phyloP scores from a whole-genome alignment of 2,329 filamentous ascomycete species.

The Penicillium griseofulvum region DNA sequence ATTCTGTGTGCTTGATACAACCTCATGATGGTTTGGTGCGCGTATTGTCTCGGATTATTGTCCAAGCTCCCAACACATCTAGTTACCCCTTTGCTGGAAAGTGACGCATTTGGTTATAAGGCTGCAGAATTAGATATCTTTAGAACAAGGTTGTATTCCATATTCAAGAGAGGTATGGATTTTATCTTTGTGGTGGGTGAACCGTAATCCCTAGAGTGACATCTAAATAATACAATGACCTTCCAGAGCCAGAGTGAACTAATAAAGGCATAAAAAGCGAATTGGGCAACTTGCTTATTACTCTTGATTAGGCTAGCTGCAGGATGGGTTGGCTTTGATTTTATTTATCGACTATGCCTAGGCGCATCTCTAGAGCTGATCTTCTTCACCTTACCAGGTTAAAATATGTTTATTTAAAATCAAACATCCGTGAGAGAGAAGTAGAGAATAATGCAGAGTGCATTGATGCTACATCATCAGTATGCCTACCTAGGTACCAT shows the following conservation, averaged over 20 bases:
- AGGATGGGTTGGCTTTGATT: slow-evolving; percentile 2
- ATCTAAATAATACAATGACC: neutral
- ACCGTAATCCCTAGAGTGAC: neutral
- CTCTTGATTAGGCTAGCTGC: neutral
- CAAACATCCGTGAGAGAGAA: neutral
- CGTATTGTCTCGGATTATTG: neutral
- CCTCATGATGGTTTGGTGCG: slow-evolving; percentile 1
- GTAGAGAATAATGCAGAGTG: neutral
- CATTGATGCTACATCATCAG: neutral
- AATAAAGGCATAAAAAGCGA: neutral
- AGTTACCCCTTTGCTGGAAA: neutral
- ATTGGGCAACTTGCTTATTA: neutral
- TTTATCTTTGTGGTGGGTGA: neutral
- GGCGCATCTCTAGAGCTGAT: neutral
- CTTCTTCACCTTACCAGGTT: neutral
- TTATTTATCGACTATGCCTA: neutral
- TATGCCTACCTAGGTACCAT: neutral
- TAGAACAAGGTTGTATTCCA: neutral
- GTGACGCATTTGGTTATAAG: neutral
- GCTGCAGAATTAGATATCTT: slow-evolving; percentile 1
- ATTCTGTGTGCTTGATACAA: neutral
- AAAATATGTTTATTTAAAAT: neutral
- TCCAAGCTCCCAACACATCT: slow-evolving; percentile 3
- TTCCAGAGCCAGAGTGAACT: neutral
- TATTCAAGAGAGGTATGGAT: neutral